A percentile compares a stretch with the other conserved stretches of the same genome.
Conservation (phyloP, 2,329 filamentous ascomycete genomes). For the Sporothrix variecibatus region DNA sequence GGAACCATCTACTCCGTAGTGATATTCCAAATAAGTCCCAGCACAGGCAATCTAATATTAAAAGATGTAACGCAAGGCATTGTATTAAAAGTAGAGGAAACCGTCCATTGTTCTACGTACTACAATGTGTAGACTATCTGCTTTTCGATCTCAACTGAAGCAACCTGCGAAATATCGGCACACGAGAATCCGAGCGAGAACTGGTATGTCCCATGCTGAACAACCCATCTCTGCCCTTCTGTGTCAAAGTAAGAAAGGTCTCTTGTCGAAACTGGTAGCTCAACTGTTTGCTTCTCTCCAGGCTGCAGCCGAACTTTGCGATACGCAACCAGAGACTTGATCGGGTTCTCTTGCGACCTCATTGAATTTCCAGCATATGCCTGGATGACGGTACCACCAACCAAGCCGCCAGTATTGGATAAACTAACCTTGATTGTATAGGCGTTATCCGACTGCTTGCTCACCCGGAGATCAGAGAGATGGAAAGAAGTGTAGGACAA, state of each 20-base stretch:
- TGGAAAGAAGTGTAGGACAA: constrained; percentile 73
- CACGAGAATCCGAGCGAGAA: background rate
- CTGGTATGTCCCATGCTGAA: background rate
- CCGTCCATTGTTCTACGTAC: too few relatives aligned
- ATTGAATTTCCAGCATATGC: background rate
- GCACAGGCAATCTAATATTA: too few relatives aligned
- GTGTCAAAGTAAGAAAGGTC: background rate
- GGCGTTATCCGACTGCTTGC: background rate
- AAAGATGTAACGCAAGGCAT: too few relatives aligned
- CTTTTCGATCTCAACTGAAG: background rate
- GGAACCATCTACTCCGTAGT: too few relatives aligned
- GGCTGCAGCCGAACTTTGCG: background rate
- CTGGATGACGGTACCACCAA: background rate
- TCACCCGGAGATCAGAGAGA: background rate
- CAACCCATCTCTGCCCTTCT: background rate
- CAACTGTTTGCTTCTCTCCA: background rate
- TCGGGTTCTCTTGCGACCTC: background rate
- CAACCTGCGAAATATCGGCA: background rate
- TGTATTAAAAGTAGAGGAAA: too few relatives aligned
- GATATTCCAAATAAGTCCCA: too few relatives aligned
- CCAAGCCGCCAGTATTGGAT: background rate
- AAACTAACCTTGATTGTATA: background rate
- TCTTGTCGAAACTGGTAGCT: background rate
- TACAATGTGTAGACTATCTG: background rate
- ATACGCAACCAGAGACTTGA: background rate